Evolutionary conservation across 2,329 filamentous ascomycete genomes (phyloP).

Genomic region (Diaporthe sp.): DNA sequence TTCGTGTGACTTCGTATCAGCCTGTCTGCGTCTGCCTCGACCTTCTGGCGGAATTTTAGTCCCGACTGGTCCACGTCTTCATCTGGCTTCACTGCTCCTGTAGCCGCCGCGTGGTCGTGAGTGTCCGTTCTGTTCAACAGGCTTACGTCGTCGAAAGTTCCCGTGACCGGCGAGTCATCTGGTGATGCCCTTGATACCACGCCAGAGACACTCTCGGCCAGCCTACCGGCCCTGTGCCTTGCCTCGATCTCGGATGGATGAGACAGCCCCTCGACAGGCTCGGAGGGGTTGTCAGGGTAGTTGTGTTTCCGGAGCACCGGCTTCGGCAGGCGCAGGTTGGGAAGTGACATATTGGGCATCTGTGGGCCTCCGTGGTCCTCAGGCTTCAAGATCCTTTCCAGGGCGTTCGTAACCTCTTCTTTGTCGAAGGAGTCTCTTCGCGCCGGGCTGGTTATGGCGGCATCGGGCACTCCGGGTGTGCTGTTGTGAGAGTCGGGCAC

Average conservation of each 20-base stretch:
- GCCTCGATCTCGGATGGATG: conserved; percentile 47
- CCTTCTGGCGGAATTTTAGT: conserved; percentile 31
- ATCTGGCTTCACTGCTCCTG: conserved; percentile 14
- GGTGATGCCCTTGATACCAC: conserved; percentile 43
- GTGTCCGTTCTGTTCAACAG: conserved; percentile 8
- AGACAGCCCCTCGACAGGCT: conserved; percentile 32
- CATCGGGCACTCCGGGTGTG: conserved; percentile 30
- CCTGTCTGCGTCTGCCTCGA: conserved; percentile 33
- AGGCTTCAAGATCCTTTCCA: conserved; percentile 39
- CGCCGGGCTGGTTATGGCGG: conserved; percentile 15
- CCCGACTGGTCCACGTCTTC: conserved; percentile 20
- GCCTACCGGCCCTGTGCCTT: conserved; percentile 47
- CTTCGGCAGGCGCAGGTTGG: conserved; percentile 38
- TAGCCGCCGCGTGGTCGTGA: conserved; percentile 19
- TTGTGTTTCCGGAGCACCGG: conserved; percentile 42
- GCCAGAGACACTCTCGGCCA: conserved; percentile 46
- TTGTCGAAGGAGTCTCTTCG: conserved; percentile 41
- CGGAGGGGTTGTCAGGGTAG: conserved; percentile 33
- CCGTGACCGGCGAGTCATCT: conserved; percentile 5
- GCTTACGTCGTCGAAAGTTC: conserved; percentile 9
- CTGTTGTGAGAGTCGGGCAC: conserved; percentile 34
- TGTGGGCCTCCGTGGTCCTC: conserved; percentile 36
- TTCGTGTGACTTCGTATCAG: conserved; percentile 33
- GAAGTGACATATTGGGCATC: conserved; percentile 3
- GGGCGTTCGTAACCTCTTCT: conserved; percentile 40